Percentiles rank a stretch among this genome's conserved stretches.
phyloP scores from a whole-genome alignment of 2,329 filamentous ascomycete species.

The Fusarium incarnatum region DNA sequence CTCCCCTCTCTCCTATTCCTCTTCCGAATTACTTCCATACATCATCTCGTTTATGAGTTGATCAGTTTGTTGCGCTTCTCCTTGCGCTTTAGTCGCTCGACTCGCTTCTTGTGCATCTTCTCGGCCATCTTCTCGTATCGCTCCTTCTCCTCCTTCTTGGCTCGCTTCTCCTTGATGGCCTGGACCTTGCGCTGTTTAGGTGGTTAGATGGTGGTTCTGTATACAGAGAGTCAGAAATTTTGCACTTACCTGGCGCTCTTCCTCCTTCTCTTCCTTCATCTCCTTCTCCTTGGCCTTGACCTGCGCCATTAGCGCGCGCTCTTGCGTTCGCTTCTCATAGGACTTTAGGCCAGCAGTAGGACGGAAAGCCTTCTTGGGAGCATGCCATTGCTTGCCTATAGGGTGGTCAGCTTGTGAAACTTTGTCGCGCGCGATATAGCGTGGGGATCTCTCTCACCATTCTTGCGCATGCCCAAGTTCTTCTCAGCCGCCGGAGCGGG shows the following conservation, averaged over 20 bases:
- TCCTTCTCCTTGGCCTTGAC: constrained; percentile 94
- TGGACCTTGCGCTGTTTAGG: constrained; percentile 75
- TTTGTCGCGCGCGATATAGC: neutral
- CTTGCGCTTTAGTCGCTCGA: constrained; percentile 91
- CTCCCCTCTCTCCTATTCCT: no score
- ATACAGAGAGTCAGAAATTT: neutral
- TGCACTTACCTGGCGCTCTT: constrained; percentile 78
- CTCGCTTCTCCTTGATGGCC: constrained; percentile 84
- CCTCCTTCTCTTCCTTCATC: constrained; percentile 95
- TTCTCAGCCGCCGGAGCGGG: constrained; percentile 53
- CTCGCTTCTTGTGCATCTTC: constrained; percentile 97
- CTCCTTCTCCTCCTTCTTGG: constrained; percentile 91
- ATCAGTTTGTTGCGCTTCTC: constrained; percentile 95
- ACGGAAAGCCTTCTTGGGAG: constrained; percentile 84
- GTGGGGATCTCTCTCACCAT: constrained; percentile 67
- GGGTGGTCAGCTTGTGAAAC: constrained; percentile 21
- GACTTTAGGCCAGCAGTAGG: constrained; percentile 81
- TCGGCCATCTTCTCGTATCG: constrained; percentile 93
- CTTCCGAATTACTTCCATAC: neutral
- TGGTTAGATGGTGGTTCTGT: constrained; percentile 21
- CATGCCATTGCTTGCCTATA: constrained; percentile 94
- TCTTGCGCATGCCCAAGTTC: constrained; percentile 79
- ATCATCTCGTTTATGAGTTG: constrained; percentile 63
- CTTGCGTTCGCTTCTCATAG: constrained; percentile 80
- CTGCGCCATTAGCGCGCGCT: constrained; percentile 76